phyloP scores from a whole-genome alignment of 1,284 basidiomycete species.

The Apiotrichum veenhuisii region DNA sequence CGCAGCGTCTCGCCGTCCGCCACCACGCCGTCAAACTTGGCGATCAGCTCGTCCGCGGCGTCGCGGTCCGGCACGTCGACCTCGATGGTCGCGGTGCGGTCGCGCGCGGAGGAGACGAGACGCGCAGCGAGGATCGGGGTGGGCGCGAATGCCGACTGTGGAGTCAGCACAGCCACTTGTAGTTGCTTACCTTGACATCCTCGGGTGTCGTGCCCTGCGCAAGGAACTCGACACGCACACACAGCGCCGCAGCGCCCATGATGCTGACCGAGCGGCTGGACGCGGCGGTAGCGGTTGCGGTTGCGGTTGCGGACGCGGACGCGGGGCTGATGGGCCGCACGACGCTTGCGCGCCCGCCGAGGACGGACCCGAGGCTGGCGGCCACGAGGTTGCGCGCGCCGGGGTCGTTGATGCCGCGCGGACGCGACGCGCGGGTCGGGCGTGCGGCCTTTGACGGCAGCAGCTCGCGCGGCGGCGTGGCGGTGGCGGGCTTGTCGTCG shows the following conservation, averaged over 20 bases:
- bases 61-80: conserved; percentile 66
- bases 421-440: conserved; percentile 1
- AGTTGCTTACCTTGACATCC: conserved; percentile 64
- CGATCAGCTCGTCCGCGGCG: conserved; percentile 64
- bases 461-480: conserved; percentile 23
- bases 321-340: neutral
- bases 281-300: neutral
- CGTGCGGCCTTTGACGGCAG: conserved; percentile 19
- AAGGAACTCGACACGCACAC: conserved; percentile 68
- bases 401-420: neutral
- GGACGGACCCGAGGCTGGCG: neutral
- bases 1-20: conserved; percentile 72
- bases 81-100: conserved; percentile 59
- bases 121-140: conserved; percentile 62
- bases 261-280: conserved; percentile 55
- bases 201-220: conserved; percentile 73
- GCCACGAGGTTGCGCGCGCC: conserved; percentile 2
- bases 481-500: neutral
- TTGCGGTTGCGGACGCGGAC: conserved; percentile 15
- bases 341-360: neutral
- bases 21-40: conserved; percentile 70
- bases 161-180: neutral
- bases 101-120: conserved; percentile 39
- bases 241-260: conserved; percentile 63
- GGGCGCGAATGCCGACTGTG: conserved; percentile 74